phyloP scores from a whole-genome alignment of 2,329 filamentous ascomycete species.

The Truncatella angustata region DNA sequence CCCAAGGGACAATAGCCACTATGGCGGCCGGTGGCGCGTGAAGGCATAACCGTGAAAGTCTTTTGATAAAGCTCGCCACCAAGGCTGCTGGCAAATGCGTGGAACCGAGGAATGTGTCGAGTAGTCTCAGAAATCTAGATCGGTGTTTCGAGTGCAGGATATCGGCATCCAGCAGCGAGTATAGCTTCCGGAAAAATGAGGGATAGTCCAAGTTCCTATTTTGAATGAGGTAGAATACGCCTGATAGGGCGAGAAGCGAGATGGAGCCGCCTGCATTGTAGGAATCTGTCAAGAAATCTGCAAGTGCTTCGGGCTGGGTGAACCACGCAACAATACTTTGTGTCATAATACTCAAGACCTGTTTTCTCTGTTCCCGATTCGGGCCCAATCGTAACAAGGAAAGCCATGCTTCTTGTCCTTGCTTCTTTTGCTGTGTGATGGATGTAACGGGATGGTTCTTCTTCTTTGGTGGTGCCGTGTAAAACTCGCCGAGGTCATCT shows the following conservation, averaged over 20 bases:
- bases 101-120: conserved; percentile 87
- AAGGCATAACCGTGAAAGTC: conserved; percentile 80
- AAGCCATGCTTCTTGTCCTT: conserved; percentile 85
- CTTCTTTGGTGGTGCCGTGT: conserved; percentile 61
- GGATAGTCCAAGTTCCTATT: conserved; percentile 95
- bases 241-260: conserved; percentile 84
- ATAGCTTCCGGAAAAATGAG: conserved; percentile 89
- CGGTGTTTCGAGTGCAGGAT: conserved; percentile 93
- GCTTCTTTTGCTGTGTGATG: conserved; percentile 69
- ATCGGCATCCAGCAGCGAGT: conserved; percentile 82
- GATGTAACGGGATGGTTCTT: conserved; percentile 66
- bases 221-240: conserved; percentile 91
- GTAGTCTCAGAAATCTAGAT: conserved; percentile 85
- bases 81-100: conserved; percentile 89
- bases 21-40: conserved; percentile 86
- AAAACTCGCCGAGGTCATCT: conserved; percentile 69
- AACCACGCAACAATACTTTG: conserved; percentile 87
- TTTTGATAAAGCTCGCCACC: conserved; percentile 94
- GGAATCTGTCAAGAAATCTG: conserved; percentile 95
- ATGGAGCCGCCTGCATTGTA: conserved; percentile 85
- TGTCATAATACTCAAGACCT: conserved; percentile 71
- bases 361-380: conserved; percentile 73
- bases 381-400: conserved; percentile 68
- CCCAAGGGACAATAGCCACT: conserved; percentile 85
- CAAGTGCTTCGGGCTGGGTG: conserved; percentile 78